phyloP scores from a whole-genome alignment of 345 rosid species.

The Linum trigynum region DNA sequence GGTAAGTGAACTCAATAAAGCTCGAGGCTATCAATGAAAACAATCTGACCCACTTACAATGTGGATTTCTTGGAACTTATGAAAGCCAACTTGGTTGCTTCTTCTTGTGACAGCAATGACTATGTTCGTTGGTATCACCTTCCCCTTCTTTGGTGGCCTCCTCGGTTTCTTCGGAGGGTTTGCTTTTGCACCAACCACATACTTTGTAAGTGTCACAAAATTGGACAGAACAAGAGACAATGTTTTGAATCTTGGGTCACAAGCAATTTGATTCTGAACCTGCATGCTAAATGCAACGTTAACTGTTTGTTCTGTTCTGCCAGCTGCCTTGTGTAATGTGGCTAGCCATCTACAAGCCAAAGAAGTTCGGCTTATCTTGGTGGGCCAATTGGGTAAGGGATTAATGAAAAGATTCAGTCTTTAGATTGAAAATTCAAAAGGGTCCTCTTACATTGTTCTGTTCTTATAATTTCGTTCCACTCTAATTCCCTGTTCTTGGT shows the following conservation, averaged over 20 bases:
- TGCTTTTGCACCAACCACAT: constrained; percentile 29
- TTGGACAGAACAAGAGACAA: not conserved
- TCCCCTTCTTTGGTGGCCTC: constrained; percentile 25
- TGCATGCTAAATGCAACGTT: not conserved
- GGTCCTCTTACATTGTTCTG: not conserved
- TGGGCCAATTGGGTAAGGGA: constrained; percentile 23
- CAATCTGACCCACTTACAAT: not conserved
- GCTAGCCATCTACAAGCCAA: constrained; percentile 23
- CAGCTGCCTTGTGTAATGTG: constrained; percentile 28
- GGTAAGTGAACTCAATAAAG: constrained; percentile 10
- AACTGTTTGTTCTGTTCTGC: not conserved
- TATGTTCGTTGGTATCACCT: constrained; percentile 22
- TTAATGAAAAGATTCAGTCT: too few relatives aligned
- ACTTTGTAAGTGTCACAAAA: constrained; percentile 16
- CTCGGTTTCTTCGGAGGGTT: constrained; percentile 26
- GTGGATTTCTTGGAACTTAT: not conserved
- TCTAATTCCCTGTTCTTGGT: not conserved
- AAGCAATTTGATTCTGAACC: not conserved
- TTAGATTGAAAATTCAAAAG: too few relatives aligned
- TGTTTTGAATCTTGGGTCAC: not conserved
- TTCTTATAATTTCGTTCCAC: not conserved
- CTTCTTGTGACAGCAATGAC: constrained; percentile 15
- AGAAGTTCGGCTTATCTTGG: constrained; percentile 22
- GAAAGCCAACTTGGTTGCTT: not conserved
- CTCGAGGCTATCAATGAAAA: not conserved